Conservation (phyloP, 2,329 filamentous ascomycete species). For the Xylariaceae sp. region DNA sequence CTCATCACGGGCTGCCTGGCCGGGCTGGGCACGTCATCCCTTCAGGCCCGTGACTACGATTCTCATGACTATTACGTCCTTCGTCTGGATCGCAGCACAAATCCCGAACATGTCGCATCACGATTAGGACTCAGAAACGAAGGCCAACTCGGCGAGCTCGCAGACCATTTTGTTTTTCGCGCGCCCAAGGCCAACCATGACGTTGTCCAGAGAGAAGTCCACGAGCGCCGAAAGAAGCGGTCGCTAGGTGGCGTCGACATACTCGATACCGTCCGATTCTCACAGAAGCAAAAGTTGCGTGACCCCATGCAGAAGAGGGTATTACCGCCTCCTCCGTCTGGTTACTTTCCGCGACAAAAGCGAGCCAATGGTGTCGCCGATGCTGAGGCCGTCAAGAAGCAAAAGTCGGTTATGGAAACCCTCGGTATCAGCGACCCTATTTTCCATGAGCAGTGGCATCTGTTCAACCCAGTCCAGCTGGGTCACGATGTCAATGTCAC, state of each 20-base stretch:
- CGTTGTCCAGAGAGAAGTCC: conserved; percentile 50
- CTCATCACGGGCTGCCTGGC: conserved; percentile 41
- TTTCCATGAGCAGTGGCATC: conserved; percentile 92
- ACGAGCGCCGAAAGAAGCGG: conserved; percentile 57
- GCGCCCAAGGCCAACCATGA: conserved; percentile 58
- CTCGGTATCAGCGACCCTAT: conserved; percentile 85
- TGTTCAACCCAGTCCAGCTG: conserved; percentile 73
- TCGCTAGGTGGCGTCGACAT: conserved; percentile 47
- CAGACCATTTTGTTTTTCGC: conserved; percentile 80
- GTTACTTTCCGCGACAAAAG: conserved; percentile 21
- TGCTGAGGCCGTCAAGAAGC: conserved; percentile 48
- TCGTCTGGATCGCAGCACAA: conserved; percentile 63
- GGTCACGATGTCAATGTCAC: conserved; percentile 98
- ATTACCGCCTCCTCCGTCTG: conserved; percentile 37
- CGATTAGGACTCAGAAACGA: conserved; percentile 74
- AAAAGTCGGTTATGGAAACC: conserved; percentile 54
- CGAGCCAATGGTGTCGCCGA: conserved; percentile 28
- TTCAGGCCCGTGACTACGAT: conserved; percentile 65
- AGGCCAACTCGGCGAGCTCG: conserved; percentile 71
- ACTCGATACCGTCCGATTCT: conserved; percentile 69
- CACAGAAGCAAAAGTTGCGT: conserved; percentile 63
- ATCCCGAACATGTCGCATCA: conserved; percentile 64
- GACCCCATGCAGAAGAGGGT: conserved; percentile 50
- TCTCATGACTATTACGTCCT: conserved; percentile 90
- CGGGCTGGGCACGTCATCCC: conserved; percentile 42